Conservation (phyloP, 192 early-diverging fungal species). For the Glomus cerebriforme region DNA sequence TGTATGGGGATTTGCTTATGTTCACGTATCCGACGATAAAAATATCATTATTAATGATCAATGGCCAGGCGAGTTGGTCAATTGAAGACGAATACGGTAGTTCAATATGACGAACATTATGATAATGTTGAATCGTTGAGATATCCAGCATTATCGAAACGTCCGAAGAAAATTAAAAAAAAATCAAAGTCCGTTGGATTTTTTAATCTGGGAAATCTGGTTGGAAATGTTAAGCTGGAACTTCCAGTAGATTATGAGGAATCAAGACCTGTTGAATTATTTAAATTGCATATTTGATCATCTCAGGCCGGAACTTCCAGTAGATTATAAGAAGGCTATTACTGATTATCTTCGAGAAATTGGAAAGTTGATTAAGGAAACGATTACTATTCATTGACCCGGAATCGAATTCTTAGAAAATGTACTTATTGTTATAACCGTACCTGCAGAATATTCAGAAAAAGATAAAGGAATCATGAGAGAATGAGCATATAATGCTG, state of each 20-base stretch:
- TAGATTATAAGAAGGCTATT: neutral
- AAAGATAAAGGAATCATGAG: neutral
- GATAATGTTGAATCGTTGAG: neutral
- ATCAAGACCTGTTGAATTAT: neutral
- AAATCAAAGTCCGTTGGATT: too few species aligned
- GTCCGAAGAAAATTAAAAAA: neutral
- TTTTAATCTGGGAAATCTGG: too few species aligned
- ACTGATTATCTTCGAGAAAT: neutral
- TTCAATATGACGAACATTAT: neutral
- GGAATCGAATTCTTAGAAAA: neutral
- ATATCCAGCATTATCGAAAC: neutral
- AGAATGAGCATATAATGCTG: neutral
- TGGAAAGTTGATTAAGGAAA: slow-evolving; percentile 12
- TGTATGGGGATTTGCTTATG: neutral
- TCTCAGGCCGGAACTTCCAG: slow-evolving; percentile 7
- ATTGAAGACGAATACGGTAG: neutral
- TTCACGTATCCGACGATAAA: neutral
- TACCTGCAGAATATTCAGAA: neutral
- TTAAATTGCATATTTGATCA: neutral
- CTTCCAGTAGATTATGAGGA: too few species aligned
- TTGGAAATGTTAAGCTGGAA: too few species aligned
- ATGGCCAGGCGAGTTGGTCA: neutral
- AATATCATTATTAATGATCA: neutral
- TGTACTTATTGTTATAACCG: neutral
- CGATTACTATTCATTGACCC: neutral